Evolutionary conservation across 2,329 filamentous ascomycete genomes (phyloP).

Genomic region (Neopestalotiopsis clavispora): DNA sequence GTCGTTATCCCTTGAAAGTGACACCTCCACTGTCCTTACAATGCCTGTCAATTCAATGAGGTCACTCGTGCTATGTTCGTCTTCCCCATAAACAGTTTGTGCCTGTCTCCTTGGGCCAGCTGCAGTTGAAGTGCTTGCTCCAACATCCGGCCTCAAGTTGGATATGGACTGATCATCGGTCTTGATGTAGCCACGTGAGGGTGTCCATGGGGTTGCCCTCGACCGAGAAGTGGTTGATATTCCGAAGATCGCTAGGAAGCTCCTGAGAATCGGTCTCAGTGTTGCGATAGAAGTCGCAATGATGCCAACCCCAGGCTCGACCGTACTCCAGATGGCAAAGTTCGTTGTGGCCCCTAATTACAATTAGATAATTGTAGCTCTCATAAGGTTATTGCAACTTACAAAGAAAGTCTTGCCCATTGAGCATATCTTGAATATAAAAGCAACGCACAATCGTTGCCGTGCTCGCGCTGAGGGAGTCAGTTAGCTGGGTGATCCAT

Average conservation of each 20-base stretch:
- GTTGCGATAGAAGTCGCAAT: constrained; percentile 11
- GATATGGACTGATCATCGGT: constrained; percentile 9
- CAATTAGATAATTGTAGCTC: neutral
- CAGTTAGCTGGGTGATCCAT: constrained; percentile 7
- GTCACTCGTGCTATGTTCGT: neutral
- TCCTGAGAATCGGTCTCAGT: constrained; percentile 1
- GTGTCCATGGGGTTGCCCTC: neutral
- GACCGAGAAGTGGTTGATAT: neutral
- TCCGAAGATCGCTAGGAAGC: neutral
- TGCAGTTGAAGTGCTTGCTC: constrained; percentile 1
- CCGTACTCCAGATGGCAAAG: constrained; percentile 17
- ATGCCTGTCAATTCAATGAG: constrained; percentile 5
- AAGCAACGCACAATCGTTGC: constrained; percentile 11
- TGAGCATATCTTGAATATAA: neutral
- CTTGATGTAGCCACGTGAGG: constrained; percentile 11
- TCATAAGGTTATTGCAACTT: neutral
- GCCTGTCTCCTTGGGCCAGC: neutral
- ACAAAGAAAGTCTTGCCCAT: constrained; percentile 19
- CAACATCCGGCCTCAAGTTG: neutral
- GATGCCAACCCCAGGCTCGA: constrained; percentile 13
- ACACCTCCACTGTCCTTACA: constrained; percentile 10
- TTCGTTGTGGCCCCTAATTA: constrained; percentile 8
- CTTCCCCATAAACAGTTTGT: neutral
- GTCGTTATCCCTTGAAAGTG: neutral
- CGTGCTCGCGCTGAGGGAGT: constrained; percentile 2